Base-by-base conservation (phyloP, 306 rosid species). In the Vigna hirtella region DNA sequence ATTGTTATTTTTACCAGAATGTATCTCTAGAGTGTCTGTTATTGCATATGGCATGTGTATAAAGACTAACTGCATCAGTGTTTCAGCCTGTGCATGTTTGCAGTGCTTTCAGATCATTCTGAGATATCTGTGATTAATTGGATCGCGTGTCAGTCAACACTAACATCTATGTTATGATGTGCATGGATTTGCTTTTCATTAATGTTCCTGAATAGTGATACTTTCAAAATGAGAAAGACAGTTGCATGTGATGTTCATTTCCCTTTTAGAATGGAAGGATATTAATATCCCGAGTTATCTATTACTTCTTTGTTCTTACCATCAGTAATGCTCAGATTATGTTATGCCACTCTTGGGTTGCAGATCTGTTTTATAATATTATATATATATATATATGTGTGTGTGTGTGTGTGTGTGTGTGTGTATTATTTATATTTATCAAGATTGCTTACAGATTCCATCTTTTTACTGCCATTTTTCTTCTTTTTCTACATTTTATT, bases 81-180 rank as follows among this genome's bases (percentile, higher is more conserved):
- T 77, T 70, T 59, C 71, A 70, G 69, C 73, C 36, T 73, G 56
- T 51, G 53, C 61, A 26, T 66, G 71, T 63, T 66, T 38, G 17
- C 2, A 66, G 34, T 18, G 18, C 53, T 30, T 73, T 61, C 36
- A 59, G 72, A 66, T 36, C 9, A 42, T 73, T 45, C 61, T 17
- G 28, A 45, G 43, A 61, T 67, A 42, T 26, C 28, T 77, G 65
- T 67, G 38, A 69, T 78, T 67, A 50, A 56, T 45, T 67, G 73
- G 52, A 38, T 65, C 14, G 4, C 15, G 73, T 66, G 52, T 51
- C 55, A 51, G 50, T 30, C 65, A 24, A 38, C 59, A 42, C 30
- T 32, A 53, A 74, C 26, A 47, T 75, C 36, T 71, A n/a, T 78
- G 12, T 50, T 24, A 72, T 40, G 57, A 78, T 74, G 70, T 17